Evolutionary conservation across 2,329 filamentous ascomycete genomes (phyloP), one percentile per base, ranked within the genome.

Genomic region (Penicillium janthinellum): DNA sequence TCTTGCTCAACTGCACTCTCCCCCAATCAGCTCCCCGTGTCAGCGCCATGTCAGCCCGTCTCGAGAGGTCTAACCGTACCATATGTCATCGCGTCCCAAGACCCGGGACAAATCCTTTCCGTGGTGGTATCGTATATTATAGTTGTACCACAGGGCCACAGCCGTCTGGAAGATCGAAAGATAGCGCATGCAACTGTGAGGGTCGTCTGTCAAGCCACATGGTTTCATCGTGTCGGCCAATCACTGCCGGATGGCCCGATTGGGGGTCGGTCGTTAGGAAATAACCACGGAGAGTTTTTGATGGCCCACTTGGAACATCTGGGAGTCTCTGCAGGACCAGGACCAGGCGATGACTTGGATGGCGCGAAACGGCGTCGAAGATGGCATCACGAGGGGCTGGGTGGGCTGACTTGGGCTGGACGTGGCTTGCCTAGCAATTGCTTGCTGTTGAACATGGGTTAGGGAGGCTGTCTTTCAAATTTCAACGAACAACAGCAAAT

Each of bases 181-280:
- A 7, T 59, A 58, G 60, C 56, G 54, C 53, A 66, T 68, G 64
- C 60, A 63, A 66, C 66, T 63, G 54, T 50, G 53, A 48, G 25
- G 50, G 61, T 63, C 54, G 37, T 45, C 48, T 61, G 41, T 14
- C 56, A 60, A 60, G 64, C 62, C 66, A 66, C 65, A 68, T 68
- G 62, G 65, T 67, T 65, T 59, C 64, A 66, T 68, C 57, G 57
- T 22, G 42, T 57, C 50, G 22, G 41, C 22, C 31, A 49, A 42
- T 41, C 41, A 39, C 22, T 42, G 44, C 44, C 58, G 34, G 37
- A 58, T 60, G 61, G 22, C 56, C 63, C 51, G n/a, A 57, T 62
- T 41, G 25, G 41, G 50, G 28, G 17, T n/a, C 54, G 56, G 59
- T n/a, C 50, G 51, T 58, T 50, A 51, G 41, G 38, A 38, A n/a